Percentiles rank a stretch among this genome's conserved stretches.
These are phyloP conservation scores for Tarenaya hassleriana DNA, from an alignment of 345 rosid species.

Conservation along the genomic window DNA sequence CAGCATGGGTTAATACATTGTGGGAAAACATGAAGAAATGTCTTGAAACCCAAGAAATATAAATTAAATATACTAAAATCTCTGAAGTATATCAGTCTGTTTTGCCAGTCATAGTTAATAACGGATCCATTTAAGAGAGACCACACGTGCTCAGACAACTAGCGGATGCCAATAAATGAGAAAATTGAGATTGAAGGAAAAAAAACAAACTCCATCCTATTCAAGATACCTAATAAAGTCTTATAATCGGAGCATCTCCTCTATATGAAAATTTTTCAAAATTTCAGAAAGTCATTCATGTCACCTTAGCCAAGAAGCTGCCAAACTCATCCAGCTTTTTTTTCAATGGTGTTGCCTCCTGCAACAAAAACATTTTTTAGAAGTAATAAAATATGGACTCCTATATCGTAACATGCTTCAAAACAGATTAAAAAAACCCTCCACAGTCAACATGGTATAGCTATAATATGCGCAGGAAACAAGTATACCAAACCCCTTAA, in stretches of 20 bases:
- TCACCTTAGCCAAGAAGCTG: constrained; percentile 95
- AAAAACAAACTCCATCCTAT: constrained; percentile 3
- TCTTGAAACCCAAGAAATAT: constrained; percentile 6
- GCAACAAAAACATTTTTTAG: constrained; percentile 31
- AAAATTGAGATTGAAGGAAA: constrained; percentile 8
- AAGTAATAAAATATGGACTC: constrained; percentile 3
- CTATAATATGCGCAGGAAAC: constrained; percentile 14
- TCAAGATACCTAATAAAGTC: neutral
- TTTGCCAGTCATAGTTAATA: constrained; percentile 9
- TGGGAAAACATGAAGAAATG: constrained; percentile 9
- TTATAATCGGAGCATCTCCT: constrained; percentile 3
- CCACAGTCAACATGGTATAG: constrained; percentile 1
- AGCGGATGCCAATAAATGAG: constrained; percentile 14
- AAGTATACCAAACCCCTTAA: neutral
- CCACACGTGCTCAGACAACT: constrained; percentile 5
- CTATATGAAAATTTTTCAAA: neutral
- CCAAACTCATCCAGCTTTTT: constrained; percentile 99
- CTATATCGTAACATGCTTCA: constrained; percentile 10
- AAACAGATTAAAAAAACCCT: constrained; percentile 14
- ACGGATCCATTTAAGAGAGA: neutral
- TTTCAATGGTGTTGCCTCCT: constrained; percentile 95
- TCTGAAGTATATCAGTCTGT: constrained; percentile 10
- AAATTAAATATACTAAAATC: constrained; percentile 10
- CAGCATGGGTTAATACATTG: constrained; percentile 14
- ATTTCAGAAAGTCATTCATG: constrained; percentile 5